A percentile compares a stretch with the other conserved stretches of the same genome.
Evolutionary conservation across 2,329 filamentous ascomycete species (phyloP).

Genomic region (Colletotrichum chlorophyti): DNA sequence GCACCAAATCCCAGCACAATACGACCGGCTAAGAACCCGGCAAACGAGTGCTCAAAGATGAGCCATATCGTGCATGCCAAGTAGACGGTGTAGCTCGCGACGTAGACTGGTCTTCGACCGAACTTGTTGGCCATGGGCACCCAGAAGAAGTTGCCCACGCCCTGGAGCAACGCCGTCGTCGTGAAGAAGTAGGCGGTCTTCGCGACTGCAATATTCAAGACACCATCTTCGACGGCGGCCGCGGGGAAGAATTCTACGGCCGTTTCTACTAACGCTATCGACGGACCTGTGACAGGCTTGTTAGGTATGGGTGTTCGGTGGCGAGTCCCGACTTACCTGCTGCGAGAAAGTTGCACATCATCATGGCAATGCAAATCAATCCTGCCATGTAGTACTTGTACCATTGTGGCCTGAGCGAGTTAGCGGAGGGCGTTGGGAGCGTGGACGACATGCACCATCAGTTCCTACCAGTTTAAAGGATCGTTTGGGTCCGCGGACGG

Average conservation of each 20-base stretch:
- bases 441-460: neutral
- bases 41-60: slow-evolving; percentile 48
- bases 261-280: slow-evolving; percentile 55
- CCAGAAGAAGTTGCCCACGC: slow-evolving; percentile 54
- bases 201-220: slow-evolving; percentile 43
- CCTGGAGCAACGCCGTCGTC: slow-evolving; percentile 55
- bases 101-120: slow-evolving; percentile 50
- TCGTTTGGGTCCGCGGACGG: slow-evolving; percentile 57
- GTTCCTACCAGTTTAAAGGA: slow-evolving; percentile 56
- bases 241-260: slow-evolving; percentile 54
- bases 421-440: neutral
- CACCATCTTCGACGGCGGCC: slow-evolving; percentile 34
- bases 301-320: neutral
- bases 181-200: slow-evolving; percentile 61
- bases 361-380: slow-evolving; percentile 58
- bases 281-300: slow-evolving; percentile 41
- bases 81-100: slow-evolving; percentile 52
- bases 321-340: slow-evolving; percentile 43
- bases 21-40: slow-evolving; percentile 50
- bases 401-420: slow-evolving; percentile 44
- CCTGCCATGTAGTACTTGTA: slow-evolving; percentile 58
- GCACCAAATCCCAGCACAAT: slow-evolving; percentile 60
- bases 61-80: slow-evolving; percentile 49
- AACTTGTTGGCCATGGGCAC: slow-evolving; percentile 53
- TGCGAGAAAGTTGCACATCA: slow-evolving; percentile 63